Conservation (phyloP, 805 yeast genomes). For the Citeromyces nyonsensis region DNA sequence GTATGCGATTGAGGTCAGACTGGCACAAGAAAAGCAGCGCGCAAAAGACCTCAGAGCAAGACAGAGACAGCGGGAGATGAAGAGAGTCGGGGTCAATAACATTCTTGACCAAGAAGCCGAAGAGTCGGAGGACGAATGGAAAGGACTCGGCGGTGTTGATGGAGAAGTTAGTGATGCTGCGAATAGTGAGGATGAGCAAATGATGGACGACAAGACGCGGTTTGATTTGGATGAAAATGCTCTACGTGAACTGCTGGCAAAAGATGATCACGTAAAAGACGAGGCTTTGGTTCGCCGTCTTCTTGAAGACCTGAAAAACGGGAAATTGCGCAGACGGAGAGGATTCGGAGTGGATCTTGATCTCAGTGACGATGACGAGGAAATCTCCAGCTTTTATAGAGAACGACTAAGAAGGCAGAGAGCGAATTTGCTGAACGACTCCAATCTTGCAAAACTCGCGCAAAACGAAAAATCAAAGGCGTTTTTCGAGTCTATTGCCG, state of each 20-base stretch:
- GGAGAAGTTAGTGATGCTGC: constrained; percentile 42
- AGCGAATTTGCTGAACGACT: constrained; percentile 29
- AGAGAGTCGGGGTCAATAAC: constrained; percentile 36
- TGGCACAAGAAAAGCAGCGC: constrained; percentile 10
- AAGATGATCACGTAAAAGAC: constrained; percentile 48
- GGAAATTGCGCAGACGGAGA: constrained; percentile 45
- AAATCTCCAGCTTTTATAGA: constrained; percentile 20
- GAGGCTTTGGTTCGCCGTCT: constrained; percentile 48
- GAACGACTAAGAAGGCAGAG: constrained; percentile 24
- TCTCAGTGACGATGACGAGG: constrained; percentile 66
- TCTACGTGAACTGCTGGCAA: constrained; percentile 39
- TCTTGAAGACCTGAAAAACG: constrained; percentile 57
- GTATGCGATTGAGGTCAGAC: constrained; percentile 5
- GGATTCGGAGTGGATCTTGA: constrained; percentile 44
- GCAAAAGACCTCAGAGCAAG: constrained; percentile 9
- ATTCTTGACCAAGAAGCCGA: constrained; percentile 74
- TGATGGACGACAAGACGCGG: constrained; percentile 59
- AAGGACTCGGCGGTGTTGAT: constrained; percentile 64
- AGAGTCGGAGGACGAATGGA: constrained; percentile 84
- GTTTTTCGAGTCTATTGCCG: constrained; percentile 50
- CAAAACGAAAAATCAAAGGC: constrained; percentile 46
- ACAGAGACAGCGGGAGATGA: constrained; percentile 32
- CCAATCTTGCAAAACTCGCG: constrained; percentile 23
- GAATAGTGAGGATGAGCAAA: constrained; percentile 61
- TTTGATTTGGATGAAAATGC: constrained; percentile 41